A percentile compares a stretch with the other conserved stretches of the same genome.
Evolutionary conservation across 352 stramenopile genomes (phyloP).

Genomic region (Pythium insidiosum): DNA sequence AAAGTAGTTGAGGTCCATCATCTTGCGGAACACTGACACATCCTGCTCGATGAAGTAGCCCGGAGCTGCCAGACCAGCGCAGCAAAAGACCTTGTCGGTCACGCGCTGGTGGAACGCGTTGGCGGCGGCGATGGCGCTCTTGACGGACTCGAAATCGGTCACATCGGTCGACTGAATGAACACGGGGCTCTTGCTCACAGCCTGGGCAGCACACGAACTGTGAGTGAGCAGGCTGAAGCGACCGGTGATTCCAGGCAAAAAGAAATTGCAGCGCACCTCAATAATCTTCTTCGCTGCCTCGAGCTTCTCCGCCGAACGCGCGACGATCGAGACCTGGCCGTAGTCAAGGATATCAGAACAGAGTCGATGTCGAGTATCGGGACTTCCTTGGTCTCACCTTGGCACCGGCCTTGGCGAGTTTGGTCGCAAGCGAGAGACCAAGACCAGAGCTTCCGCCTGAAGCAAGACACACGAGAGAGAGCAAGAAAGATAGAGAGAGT

Average conservation of each 20-base stretch:
- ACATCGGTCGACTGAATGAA: constrained; percentile 76
- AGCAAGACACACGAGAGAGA: too few relatives aligned
- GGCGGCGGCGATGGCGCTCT: constrained; percentile 51
- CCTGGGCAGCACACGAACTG: too few relatives aligned
- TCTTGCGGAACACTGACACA: constrained; percentile 57
- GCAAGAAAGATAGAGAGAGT: too few relatives aligned
- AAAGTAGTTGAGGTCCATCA: constrained; percentile 88
- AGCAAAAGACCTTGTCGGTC: constrained; percentile 71
- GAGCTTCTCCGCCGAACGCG: constrained; percentile 48
- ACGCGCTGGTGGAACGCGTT: constrained; percentile 55
- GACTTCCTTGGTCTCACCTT: constrained; percentile 37
- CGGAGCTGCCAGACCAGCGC: constrained; percentile 42
- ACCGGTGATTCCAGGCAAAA: too few relatives aligned
- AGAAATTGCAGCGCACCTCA: too few relatives aligned
- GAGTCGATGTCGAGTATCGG: too few relatives aligned
- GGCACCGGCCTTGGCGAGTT: constrained; percentile 57
- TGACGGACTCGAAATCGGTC: constrained; percentile 43
- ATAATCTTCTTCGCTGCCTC: constrained; percentile 58
- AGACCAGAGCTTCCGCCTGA: constrained; percentile 63
- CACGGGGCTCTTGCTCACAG: constrained; percentile 18
- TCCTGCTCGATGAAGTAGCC: constrained; percentile 78
- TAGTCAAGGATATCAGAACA: too few relatives aligned
- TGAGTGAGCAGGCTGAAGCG: too few relatives aligned
- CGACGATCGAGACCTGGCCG: constrained; percentile 53
- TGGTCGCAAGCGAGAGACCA: constrained; percentile 55